Base-by-base conservation (phyloP, 352 stramenopile species). In the Globisporangium apiculatum region DNA sequence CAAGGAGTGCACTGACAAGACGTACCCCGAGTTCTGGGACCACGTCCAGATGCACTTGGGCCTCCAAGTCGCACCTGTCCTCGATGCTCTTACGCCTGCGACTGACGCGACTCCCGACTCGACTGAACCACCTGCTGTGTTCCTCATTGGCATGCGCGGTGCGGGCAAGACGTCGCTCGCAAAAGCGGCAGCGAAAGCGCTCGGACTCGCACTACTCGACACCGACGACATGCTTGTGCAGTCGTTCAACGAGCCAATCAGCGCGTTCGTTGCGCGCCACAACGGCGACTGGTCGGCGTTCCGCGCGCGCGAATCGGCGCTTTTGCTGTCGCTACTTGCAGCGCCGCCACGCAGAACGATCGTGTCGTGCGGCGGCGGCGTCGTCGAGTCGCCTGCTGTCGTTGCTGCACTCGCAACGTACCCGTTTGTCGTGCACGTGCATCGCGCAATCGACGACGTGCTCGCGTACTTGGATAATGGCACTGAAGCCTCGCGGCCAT, bases 1-100 rank as follows among this genome's bases (percentile, higher is more conserved):
- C 77, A 98, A 98, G 60, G 92, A 95, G 53, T 99, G 96, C 72
- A 98, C 95, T 6, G 89, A 94, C 57, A 99, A 99, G 79, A 99
- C 96, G 43, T 99, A 98, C 69, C 96, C 96, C 3, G 97, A 97
- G 54, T 99, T 98, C 72, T 99, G 85, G 85, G 81, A 91, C 60
- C 72, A 93, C 49, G 67, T 88, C 43, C 62, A 82, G 55, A 80
- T 75, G 60, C 72, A 87, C 55, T 65, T 91, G 51, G 79, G 78
- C 0, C 65, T 90, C 40, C 48, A 80, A 52, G 79, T 89, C 18
- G 55, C 58, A 46, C 72, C 79, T 38, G 67, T 79, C 12, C 53
- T 64, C 18, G 65, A 70, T 5, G 24, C 24, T 31, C 24, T 31
- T 31, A 3, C 24, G 24, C 24, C 24, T 31, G 61, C 61, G 11